Evolutionary conservation across 208 protist species (phyloP).

Genomic region (Naegleria lovaniensis): DNA sequence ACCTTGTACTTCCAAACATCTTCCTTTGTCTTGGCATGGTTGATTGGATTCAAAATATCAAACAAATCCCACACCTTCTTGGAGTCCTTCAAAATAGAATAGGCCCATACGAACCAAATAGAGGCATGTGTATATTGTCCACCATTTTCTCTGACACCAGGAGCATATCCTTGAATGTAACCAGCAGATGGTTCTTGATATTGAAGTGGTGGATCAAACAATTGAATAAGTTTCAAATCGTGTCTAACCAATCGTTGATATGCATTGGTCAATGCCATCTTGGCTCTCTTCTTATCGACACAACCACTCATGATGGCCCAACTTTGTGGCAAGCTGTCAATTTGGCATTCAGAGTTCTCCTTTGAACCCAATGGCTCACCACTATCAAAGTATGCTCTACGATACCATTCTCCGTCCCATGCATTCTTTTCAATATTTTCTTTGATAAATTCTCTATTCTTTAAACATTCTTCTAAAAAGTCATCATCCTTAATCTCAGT

Average conservation of each 20-base stretch:
- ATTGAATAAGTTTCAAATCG: constrained; percentile 26
- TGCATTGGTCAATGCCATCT: not conserved
- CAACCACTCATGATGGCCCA: constrained; percentile 14
- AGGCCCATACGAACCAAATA: constrained; percentile 30
- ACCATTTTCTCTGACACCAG: constrained; percentile 31
- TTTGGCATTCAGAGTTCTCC: constrained; percentile 23
- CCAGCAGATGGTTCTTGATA: not conserved
- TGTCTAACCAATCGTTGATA: not conserved
- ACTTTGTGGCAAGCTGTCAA: constrained; percentile 12
- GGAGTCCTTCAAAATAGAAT: not conserved
- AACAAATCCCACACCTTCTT: constrained; percentile 26
- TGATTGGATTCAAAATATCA: constrained; percentile 35
- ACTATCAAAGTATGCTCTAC: constrained; percentile 29
- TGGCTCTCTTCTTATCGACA: not conserved
- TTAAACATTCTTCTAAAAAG: not conserved
- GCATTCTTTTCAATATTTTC: not conserved
- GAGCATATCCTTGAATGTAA: constrained; percentile 22
- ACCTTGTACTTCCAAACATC: constrained; percentile 14
- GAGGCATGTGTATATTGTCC: constrained; percentile 32
- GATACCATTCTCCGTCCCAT: constrained; percentile 30
- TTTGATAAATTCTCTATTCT: not conserved
- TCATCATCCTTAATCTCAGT: not conserved
- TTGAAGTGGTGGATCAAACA: constrained; percentile 23
- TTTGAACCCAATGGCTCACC: constrained; percentile 18
- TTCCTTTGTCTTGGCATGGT: constrained; percentile 17